Evolutionary conservation across 805 yeast genomes (phyloP).

Genomic region (Saccharomycopsis capsularis): DNA sequence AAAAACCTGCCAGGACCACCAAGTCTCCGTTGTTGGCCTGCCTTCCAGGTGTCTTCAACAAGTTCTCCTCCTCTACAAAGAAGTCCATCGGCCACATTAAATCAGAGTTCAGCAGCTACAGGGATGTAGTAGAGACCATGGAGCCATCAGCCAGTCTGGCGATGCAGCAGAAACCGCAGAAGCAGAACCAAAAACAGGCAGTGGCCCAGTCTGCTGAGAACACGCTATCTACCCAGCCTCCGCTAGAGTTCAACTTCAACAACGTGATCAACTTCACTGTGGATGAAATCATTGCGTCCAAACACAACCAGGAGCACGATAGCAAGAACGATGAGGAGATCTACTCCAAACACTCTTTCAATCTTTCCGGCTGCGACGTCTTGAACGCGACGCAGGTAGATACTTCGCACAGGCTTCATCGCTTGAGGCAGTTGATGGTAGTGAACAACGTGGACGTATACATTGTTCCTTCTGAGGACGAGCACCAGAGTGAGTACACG

Average conservation of each 20-base stretch:
- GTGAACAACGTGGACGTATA: constrained; percentile 43
- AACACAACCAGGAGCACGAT: not conserved
- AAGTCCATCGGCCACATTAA: constrained; percentile 2
- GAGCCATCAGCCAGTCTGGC: no score
- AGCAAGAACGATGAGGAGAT: constrained; percentile 4
- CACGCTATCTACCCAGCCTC: not conserved
- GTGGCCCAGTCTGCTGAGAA: not conserved
- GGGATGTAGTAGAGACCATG: not conserved
- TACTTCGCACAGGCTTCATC: constrained; percentile 32
- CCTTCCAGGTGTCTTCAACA: constrained; percentile 11
- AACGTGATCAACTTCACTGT: constrained; percentile 16
- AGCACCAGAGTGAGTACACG: constrained; percentile 58
- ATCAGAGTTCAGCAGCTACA: constrained; percentile 4
- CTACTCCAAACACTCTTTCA: not conserved
- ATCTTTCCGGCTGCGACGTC: not conserved
- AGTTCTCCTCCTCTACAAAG: constrained; percentile 7
- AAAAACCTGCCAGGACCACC: not conserved
- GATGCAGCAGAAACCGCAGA: no score
- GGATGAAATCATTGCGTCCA: constrained; percentile 12
- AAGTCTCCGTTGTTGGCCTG: constrained; percentile 11
- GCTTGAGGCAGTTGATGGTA: constrained; percentile 40
- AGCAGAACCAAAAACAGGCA: no score
- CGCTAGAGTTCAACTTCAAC: constrained; percentile 12
- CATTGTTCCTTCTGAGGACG: constrained; percentile 52
- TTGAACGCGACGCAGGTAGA: constrained; percentile 21